Evolutionary conservation across 1,139 yeast species (phyloP).

Genomic region (Blastobotrys niveus): DNA sequence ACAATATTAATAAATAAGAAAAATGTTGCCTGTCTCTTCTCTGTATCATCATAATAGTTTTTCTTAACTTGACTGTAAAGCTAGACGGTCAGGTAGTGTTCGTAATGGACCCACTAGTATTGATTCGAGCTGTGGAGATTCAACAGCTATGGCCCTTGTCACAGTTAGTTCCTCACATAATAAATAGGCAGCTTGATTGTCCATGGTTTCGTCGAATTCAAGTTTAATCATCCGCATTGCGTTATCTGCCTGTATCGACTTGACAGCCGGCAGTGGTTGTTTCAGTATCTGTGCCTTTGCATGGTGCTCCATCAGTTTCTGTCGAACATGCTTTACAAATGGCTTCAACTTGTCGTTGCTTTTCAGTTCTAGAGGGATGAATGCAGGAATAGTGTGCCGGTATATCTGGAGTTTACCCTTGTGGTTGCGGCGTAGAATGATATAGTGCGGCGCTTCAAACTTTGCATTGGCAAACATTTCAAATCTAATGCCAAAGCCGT

Average conservation of each 20-base stretch:
- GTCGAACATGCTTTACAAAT: conserved; percentile 19
- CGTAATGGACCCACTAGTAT: conserved; percentile 14
- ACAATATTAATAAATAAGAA: no score
- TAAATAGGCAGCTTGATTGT: conserved; percentile 13
- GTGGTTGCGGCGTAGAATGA: conserved; percentile 17
- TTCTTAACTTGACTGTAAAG: no score
- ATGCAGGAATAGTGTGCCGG: conserved; percentile 26
- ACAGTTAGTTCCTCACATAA: conserved; percentile 17
- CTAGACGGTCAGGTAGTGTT: conserved; percentile 12
- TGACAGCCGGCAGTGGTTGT: conserved; percentile 15
- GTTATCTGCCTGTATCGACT: conserved; percentile 18
- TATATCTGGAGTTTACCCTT: conserved; percentile 19
- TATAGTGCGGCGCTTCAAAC: conserved; percentile 25
- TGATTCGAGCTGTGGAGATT: conserved; percentile 2
- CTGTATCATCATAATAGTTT: no score
- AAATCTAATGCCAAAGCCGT: conserved; percentile 26
- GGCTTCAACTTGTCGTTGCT: conserved; percentile 15
- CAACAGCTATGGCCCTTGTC: conserved; percentile 11
- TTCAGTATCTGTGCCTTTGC: conserved; percentile 9
- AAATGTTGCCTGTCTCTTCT: no score
- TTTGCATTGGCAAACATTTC: conserved; percentile 18
- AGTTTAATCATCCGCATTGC: conserved; percentile 20
- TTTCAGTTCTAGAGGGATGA: conserved; percentile 18
- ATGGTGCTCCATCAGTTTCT: conserved; percentile 9
- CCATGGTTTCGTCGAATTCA: conserved; percentile 14